A percentile compares a stretch with the other conserved stretches of the same genome.
Evolutionary conservation across 2,329 filamentous ascomycete genomes (phyloP).

Genomic region (Truncatella angustata): DNA sequence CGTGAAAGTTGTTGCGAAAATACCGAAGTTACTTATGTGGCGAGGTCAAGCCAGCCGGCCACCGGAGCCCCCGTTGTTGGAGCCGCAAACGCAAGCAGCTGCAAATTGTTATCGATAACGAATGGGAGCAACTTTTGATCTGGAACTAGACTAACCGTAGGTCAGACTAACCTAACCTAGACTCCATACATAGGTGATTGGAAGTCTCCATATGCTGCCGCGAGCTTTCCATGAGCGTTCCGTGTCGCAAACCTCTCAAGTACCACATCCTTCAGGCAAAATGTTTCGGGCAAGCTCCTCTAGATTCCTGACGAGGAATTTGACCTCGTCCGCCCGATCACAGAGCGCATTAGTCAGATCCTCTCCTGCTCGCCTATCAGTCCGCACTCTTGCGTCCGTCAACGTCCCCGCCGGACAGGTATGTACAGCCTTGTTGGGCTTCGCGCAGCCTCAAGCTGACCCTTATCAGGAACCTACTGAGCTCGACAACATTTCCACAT

Average conservation of each 20-base stretch:
- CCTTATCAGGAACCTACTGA: constrained; percentile 73
- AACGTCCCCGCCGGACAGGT: constrained; percentile 11
- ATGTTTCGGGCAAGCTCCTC: constrained; percentile 13
- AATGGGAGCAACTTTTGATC: no score
- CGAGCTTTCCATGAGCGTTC: neutral
- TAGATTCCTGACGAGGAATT: constrained; percentile 8
- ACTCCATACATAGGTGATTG: no score
- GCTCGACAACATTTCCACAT: constrained; percentile 81
- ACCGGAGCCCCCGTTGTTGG: no score
- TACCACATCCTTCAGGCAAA: neutral
- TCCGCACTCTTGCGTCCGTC: constrained; percentile 11
- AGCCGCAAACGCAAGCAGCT: no score
- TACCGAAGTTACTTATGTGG: no score
- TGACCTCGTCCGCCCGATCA: constrained; percentile 8
- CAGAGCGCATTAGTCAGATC: neutral
- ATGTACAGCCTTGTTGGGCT: neutral
- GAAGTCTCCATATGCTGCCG: no score
- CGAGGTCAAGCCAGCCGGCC: no score
- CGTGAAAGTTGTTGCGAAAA: no score
- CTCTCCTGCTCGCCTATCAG: neutral
- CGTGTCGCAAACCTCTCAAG: neutral
- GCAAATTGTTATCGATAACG: no score
- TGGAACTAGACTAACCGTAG: no score
- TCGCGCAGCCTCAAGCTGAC: neutral
- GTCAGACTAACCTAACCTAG: neutral